Evolutionary conservation across 225 moss, liverwort and hornwort species (phyloP), one percentile per base, ranked within the genome.

Genomic region (Climacium dendroides): DNA sequence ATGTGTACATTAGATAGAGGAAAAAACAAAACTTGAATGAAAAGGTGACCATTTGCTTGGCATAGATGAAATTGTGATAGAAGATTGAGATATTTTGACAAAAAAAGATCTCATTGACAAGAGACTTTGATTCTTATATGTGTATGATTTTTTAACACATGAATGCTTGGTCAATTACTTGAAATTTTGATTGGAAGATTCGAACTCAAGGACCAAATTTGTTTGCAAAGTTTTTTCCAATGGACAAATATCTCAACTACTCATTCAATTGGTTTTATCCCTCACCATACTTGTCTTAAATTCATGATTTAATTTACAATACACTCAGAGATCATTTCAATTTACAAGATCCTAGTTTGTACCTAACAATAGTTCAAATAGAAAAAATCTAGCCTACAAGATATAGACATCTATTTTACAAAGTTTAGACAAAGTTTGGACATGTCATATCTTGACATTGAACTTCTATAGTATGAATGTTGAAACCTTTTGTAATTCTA

Each of bases 41-140:
- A 41, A 45, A 72, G 6, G 28, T 72, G 10, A 45, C 17, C 17
- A 29, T 29, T 0, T 29, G 0, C 3, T 0, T 45, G 29, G 29
- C 6, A 72, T 45, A 1, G 17, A 45, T 29, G 17, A 6, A 72
- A 45, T 72, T 45, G 7, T 17, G 2, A 72, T 0, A 10, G 0
- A 71, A 71, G 7, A 35, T 65, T 0, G 2, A 66, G 11, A 11
- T 22, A 5, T 28, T 45, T 3, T 72, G 16, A 28, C 9, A 0
- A 0, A 18, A 72, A 45, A 10, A 6, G 2, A 29, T 28, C 2
- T 72, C 6, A 29, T 45, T 29, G 5, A 71, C 28, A 43, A 45
- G 1, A 43, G 20, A 45, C 17, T 45, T 45, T 45, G 71, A 47
- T 30, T 73, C 10, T 29, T 72, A 6, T 29, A 12, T 45, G 4